Conservation (phyloP, 441 rosid genomes). For the Aleurites moluccanus region DNA sequence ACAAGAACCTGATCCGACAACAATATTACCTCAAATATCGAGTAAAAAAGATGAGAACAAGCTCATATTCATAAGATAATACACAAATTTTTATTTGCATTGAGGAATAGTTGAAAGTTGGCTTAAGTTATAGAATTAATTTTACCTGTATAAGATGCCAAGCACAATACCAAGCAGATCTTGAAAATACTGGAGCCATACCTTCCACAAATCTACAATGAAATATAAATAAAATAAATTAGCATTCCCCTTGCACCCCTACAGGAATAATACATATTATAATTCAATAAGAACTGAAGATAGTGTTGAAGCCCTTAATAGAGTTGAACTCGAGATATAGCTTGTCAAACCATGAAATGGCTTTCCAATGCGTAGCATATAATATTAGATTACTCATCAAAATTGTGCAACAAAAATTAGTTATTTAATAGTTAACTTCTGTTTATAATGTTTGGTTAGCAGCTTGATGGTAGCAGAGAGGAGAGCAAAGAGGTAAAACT, state of each 20-base stretch:
- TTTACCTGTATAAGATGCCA: conserved; percentile 99
- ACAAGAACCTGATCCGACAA: background rate
- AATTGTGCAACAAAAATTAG: background rate
- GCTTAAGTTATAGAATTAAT: background rate
- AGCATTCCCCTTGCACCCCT: background rate
- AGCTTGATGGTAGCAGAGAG: background rate
- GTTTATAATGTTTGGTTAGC: background rate
- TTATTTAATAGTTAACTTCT: background rate
- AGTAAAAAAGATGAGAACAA: background rate
- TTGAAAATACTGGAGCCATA: conserved; percentile 98
- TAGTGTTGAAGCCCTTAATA: background rate
- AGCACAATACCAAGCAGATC: conserved; percentile 96
- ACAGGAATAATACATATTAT: conserved; percentile 3
- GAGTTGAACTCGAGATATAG: background rate
- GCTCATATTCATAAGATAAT: background rate
- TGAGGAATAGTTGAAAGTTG: background rate
- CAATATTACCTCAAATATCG: background rate
- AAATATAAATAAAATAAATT: conserved; percentile 16
- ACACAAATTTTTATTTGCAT: background rate
- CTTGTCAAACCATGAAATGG: background rate
- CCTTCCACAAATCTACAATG: conserved; percentile 86
- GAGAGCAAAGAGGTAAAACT: background rate
- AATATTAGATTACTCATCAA: background rate
- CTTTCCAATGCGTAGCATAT: background rate
- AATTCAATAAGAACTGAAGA: background rate